These are phyloP conservation scores for Papiliotrema nemorosa DNA, from an alignment of 1,284 basidiomycete genomes.

Conservation along the genomic window DNA sequence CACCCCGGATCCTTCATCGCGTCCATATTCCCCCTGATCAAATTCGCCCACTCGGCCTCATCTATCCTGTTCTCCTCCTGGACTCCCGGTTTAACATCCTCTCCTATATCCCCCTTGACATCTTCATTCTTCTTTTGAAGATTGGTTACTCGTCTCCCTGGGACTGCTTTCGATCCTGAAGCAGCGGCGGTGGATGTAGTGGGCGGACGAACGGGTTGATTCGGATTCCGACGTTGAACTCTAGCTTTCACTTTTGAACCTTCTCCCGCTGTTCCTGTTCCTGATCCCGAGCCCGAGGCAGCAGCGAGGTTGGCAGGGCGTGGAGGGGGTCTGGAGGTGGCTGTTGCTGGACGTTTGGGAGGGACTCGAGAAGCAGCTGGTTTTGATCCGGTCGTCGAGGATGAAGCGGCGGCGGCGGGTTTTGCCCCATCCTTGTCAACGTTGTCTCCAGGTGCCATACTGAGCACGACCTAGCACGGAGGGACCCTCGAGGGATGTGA, in stretches of 20 bases:
- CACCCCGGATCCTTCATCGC: slow-evolving; percentile 32
- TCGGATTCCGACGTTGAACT: no score
- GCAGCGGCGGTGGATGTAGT: not conserved
- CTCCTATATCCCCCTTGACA: not conserved
- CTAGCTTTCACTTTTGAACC: no score
- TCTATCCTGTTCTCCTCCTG: not conserved
- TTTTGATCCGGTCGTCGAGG: no score
- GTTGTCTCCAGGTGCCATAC: no score
- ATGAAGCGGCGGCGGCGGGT: no score
- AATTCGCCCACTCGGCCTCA: slow-evolving; percentile 46
- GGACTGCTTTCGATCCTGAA: not conserved
- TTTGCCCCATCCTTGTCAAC: no score
- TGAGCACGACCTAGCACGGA: no score
- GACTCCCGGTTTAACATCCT: not conserved
- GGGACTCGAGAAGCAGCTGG: not conserved
- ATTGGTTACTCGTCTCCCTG: no score
- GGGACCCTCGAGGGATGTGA: no score
- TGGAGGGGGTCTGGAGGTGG: not conserved
- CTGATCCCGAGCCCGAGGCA: no score
- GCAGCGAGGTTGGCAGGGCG: not conserved
- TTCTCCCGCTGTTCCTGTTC: no score
- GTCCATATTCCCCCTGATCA: slow-evolving; percentile 42
- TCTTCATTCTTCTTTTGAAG: not conserved
- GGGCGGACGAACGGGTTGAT: no score
- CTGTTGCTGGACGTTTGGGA: not conserved